Evolutionary conservation across 2,329 filamentous ascomycete species (phyloP).

Genomic region (Coleophoma eucalyptorum): DNA sequence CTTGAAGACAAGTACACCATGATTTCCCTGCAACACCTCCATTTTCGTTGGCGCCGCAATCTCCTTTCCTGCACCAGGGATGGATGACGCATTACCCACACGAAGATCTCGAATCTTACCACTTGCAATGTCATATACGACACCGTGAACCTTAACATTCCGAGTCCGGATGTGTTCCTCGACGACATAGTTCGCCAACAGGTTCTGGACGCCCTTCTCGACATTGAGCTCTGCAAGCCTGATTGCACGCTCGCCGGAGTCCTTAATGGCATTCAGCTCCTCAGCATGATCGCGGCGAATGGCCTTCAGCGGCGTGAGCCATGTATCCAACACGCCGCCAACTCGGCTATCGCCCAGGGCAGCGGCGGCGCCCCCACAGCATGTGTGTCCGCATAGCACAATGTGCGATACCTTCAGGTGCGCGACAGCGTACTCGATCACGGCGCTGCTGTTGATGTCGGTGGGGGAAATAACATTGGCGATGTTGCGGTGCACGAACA

Average conservation of each 20-base stretch:
- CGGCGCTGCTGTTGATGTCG: slow-evolving; percentile 71
- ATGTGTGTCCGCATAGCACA: slow-evolving; percentile 65
- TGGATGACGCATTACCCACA: slow-evolving; percentile 28
- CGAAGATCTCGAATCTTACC: slow-evolving; percentile 47
- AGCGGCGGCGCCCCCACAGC: slow-evolving; percentile 63
- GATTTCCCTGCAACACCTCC: slow-evolving; percentile 39
- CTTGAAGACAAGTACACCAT: slow-evolving; percentile 47
- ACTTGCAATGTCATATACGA: slow-evolving; percentile 61
- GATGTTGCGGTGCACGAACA: slow-evolving; percentile 89
- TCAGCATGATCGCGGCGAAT: slow-evolving; percentile 41
- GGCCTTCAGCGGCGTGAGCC: slow-evolving; percentile 47
- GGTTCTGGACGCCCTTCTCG: slow-evolving; percentile 58
- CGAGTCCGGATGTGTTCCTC: slow-evolving; percentile 67
- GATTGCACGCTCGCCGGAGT: slow-evolving; percentile 50
- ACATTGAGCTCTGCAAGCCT: slow-evolving; percentile 78
- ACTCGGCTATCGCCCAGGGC: slow-evolving; percentile 44
- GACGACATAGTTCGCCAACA: slow-evolving; percentile 67
- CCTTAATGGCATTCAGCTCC: slow-evolving; percentile 50
- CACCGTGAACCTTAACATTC: slow-evolving; percentile 72
- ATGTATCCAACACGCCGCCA: slow-evolving; percentile 51
- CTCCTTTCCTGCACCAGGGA: slow-evolving; percentile 5
- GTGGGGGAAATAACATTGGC: slow-evolving; percentile 75
- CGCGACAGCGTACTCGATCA: slow-evolving; percentile 75
- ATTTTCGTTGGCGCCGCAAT: slow-evolving; percentile 8
- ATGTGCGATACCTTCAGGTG: slow-evolving; percentile 70